Evolutionary conservation across 192 early-diverging fungal genomes (phyloP).

Genomic region (Linnemannia elongata): DNA sequence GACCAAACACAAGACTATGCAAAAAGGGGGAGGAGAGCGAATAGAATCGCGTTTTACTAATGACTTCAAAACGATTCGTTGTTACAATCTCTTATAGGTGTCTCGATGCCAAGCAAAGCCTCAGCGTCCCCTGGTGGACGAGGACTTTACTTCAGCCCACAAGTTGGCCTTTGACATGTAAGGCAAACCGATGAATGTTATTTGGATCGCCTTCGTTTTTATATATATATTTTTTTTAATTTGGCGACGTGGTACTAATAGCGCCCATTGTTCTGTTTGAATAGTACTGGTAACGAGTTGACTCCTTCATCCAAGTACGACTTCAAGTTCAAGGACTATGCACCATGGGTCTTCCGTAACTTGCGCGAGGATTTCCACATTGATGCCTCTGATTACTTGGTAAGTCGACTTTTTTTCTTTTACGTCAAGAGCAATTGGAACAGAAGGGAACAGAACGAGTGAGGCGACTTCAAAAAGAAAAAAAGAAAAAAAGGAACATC

Average conservation of each 20-base stretch:
- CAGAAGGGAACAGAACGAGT: neutral
- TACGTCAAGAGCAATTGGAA: neutral
- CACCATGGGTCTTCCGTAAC: constrained; percentile 95
- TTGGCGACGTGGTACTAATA: neutral
- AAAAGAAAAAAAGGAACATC: neutral
- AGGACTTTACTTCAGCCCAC: constrained; percentile 91
- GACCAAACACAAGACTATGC: neutral
- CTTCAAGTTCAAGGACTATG: constrained; percentile 99
- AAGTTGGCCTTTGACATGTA: constrained; percentile 98
- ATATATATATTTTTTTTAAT: no score
- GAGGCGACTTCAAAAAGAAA: neutral
- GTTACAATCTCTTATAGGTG: constrained; percentile 59
- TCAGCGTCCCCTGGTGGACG: constrained; percentile 73
- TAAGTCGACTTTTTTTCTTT: constrained; percentile 44
- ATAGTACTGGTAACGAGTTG: constrained; percentile 91
- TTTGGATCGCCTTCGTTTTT: neutral
- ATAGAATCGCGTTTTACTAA: neutral
- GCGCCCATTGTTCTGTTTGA: neutral
- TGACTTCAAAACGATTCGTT: neutral
- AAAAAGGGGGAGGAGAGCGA: neutral
- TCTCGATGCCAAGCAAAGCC: constrained; percentile 91
- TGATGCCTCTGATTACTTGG: constrained; percentile 94
- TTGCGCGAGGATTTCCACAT: constrained; percentile 91
- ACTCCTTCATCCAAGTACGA: constrained; percentile 96
- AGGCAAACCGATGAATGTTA: constrained; percentile 13